Percentiles rank a stretch among this genome's conserved stretches.
Conservation (phyloP, 2,329 filamentous ascomycete genomes). For the Talaromyces marneffei region DNA sequence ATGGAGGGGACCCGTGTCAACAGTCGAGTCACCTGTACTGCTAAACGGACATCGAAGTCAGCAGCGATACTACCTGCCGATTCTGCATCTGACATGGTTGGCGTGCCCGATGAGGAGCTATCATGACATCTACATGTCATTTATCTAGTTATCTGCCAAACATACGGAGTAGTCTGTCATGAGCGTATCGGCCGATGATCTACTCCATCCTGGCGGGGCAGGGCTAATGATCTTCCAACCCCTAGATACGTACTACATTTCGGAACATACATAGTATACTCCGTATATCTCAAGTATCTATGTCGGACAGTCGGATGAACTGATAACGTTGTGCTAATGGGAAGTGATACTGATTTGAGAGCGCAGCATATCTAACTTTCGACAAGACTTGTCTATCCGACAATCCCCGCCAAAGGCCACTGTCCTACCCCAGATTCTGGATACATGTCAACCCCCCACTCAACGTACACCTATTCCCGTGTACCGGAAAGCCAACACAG, state of each 20-base stretch:
- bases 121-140: background rate
- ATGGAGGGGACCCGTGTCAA: background rate
- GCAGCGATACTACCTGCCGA: background rate
- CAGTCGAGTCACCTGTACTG: background rate
- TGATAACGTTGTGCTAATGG: background rate
- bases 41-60: background rate
- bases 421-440: background rate
- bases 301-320: too few relatives aligned
- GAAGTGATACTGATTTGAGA: background rate
- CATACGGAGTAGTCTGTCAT: background rate
- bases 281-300: background rate
- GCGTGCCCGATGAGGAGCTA: background rate
- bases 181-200: background rate
- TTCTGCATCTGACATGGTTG: background rate
- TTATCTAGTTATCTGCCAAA: background rate
- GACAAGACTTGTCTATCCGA: background rate
- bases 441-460: background rate
- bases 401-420: background rate
- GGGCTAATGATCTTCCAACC: background rate
- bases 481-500: background rate
- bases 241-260: background rate
- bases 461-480: background rate
- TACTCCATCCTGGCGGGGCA: background rate
- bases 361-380: background rate
- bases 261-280: too few relatives aligned